Conservation (phyloP, 495 filamentous ascomycete genomes). For the Xanthoparmelia taractica region DNA sequence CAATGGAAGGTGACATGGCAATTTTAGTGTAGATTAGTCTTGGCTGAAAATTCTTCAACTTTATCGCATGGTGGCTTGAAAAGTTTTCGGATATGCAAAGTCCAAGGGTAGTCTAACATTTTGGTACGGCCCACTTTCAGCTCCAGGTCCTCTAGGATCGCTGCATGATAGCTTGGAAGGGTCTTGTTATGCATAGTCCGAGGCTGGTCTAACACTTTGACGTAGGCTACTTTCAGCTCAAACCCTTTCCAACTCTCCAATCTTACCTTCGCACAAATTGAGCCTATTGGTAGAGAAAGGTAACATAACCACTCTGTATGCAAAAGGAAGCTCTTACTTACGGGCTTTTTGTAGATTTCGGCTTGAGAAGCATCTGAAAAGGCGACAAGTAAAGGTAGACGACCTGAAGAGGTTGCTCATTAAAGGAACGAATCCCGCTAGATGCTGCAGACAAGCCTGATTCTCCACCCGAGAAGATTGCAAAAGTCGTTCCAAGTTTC, state of each 20-base stretch:
- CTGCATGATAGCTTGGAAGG: not conserved
- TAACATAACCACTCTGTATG: not conserved
- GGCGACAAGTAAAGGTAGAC: not conserved
- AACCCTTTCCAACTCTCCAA: not conserved
- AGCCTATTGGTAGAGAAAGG: not conserved
- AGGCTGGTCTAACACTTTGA: too few relatives aligned
- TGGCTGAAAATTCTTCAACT: too few relatives aligned
- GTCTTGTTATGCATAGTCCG: too few relatives aligned
- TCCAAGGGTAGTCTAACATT: too few relatives aligned
- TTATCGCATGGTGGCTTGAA: too few relatives aligned
- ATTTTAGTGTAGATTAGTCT: too few relatives aligned
- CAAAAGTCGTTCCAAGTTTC: not conserved
- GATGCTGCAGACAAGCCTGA: too few relatives aligned
- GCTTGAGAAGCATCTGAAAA: not conserved
- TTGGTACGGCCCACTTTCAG: too few relatives aligned
- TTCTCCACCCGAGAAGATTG: too few relatives aligned
- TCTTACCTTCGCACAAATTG: not conserved
- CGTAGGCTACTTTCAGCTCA: not conserved
- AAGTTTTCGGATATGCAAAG: too few relatives aligned
- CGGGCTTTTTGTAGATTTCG: not conserved
- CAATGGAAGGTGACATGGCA: too few relatives aligned
- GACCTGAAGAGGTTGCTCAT: not conserved
- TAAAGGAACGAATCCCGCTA: not conserved
- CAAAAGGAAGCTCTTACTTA: not conserved
- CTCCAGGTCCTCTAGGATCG: too few relatives aligned